Base-by-base conservation (phyloP, 169 alveolate genomes). In the Hepatocystis sp. region DNA sequence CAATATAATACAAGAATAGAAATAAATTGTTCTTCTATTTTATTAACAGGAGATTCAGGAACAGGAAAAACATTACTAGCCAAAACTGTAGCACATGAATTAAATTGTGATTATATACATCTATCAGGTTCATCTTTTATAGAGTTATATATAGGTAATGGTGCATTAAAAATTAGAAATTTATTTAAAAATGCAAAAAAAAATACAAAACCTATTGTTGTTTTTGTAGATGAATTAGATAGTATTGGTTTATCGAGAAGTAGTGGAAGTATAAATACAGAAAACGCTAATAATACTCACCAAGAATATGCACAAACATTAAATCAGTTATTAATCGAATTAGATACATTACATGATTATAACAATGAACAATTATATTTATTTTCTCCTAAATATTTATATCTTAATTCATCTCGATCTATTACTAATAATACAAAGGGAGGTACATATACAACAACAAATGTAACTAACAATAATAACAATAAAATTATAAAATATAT, bases 271-370 rank as follows among this genome's bases (percentile, higher is more conserved):
- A n/a, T n/a, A n/a, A 47, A 15, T 34, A 15, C 30, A 21, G 52
- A 28, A 28, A 27, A 78, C 40, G 46, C 1, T 2, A 21, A 23
- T 4, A 47, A 36, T 19, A 46, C 28, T 27, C 42, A 78, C 23
- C 84, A 78, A 0, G 89, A 78, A 40, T 78, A 78, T 40, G 25
- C 89, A 15, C 89, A 78, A 39, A 78, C 89, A 10, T 36, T 78
- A 19, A 78, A 78, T 19, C 89, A 78, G 58, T n/a, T 78, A 2
- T 8, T 78, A 19, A 61, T 78, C 0, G 89, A 78, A 61, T 46
- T 78, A 0, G 89, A 78, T 49, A 10, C 89, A 0, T 47, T 78
- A 44, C 89, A 78, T 30, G 89, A 78, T 13, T 78, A 78, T 11
- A 78, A 78, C 13, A 51, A 40, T 8, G 46, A 30, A 4, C 89